Conservation (phyloP, 768 basidiomycete genomes). For the Gyrodon lividus region DNA sequence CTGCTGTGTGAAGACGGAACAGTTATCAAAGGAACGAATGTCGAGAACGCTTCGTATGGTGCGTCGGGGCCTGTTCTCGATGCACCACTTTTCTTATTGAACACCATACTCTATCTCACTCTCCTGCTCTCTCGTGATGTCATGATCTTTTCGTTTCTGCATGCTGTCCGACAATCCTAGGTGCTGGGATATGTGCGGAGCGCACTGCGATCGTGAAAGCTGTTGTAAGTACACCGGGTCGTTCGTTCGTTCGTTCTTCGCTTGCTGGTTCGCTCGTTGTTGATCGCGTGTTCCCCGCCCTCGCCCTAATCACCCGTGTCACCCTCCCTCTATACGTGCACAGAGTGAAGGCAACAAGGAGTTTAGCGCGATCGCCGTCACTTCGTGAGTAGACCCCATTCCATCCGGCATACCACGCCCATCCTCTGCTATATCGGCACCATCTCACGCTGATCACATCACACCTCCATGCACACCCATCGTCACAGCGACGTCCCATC, state of each 20-base stretch:
- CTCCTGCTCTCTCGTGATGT: no score
- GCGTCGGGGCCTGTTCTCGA: conserved; percentile 11
- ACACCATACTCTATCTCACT: not conserved
- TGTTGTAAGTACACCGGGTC: conserved; percentile 52
- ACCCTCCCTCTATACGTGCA: not conserved
- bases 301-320: no score
- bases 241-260: not conserved
- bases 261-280: not conserved
- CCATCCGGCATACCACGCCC: no score
- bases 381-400: conserved; percentile 50
- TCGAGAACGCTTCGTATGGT: conserved; percentile 95
- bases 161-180: conserved; percentile 37
- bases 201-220: conserved; percentile 89
- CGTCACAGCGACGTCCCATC: conserved; percentile 61
- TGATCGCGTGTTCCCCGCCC: no score
- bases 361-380: conserved; percentile 76
- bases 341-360: conserved; percentile 75
- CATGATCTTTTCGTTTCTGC: not conserved
- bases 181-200: conserved; percentile 90
- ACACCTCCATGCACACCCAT: no score
- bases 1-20: conserved; percentile 65
- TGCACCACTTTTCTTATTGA: not conserved
- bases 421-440: not conserved
- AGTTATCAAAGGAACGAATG: conserved; percentile 81
- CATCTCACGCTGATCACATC: not conserved